Evolutionary conservation across 2,329 filamentous ascomycete species (phyloP), one percentile per base, ranked within the genome.

Genomic region (Sarocladium brachiariae): DNA sequence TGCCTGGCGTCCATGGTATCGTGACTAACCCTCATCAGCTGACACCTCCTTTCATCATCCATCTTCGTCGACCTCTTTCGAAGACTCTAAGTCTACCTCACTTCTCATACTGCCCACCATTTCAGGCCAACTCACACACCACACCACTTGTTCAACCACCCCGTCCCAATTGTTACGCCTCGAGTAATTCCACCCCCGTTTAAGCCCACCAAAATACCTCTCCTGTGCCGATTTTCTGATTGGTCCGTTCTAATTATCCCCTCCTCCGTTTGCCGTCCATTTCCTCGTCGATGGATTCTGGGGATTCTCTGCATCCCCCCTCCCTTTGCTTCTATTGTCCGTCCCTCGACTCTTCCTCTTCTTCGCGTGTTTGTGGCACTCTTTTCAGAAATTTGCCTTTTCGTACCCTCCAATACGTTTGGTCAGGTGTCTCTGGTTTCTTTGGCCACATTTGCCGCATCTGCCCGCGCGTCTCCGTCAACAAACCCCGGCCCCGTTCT

Each of bases 191-290:
- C 55, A 64, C 62, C 66, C 39, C 39, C 21, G 19, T 27, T n/a
- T n/a, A 18, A n/a, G 39, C 39, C 39, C 24, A 19, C 48, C 33
- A 64, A 60, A 63, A 65, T 63, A 59, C 57, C 58, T 61, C 58
- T 56, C 54, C 53, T 57, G 59, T 59, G 63, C 59, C 63, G 63
- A 58, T 66, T 68, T 69, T 68, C 59, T 69, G 64, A 69, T 69
- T 69, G 66, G 66, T 57, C 61, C 49, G 57, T 51, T 30, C 56
- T 60, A 57, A 61, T 19, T 3, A 16, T 49, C 47, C 31, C 47
- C 31, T 49, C 47, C 47, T 18, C 14, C 31, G 30, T 21, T 14
- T 23, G 4, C 21, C 23, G 7, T 23, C 33, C 8, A 9, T n/a
- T 19, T 25, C 13, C 35, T 16, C 23, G 19, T 30, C 14, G 14